Evolutionary conservation across 371 early-diverging fungal genomes (phyloP).

Genomic region (Fennellomyces sp.): DNA sequence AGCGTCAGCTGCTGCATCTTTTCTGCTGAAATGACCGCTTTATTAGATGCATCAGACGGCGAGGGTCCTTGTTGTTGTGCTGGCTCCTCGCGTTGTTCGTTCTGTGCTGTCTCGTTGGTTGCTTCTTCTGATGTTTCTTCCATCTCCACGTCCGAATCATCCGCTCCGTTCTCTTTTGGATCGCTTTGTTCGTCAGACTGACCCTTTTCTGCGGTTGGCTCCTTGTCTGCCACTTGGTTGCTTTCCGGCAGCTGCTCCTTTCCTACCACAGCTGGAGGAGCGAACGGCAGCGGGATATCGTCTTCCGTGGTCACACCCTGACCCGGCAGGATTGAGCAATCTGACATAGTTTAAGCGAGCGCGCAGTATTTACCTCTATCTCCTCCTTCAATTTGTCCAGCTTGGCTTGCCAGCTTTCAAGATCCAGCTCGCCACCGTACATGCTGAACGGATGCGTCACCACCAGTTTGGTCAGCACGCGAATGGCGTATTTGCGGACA

Average conservation of each 20-base stretch:
- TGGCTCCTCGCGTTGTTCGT: not conserved
- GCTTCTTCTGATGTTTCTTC: not conserved
- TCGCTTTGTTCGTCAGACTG: conserved; percentile 15
- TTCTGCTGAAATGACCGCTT: conserved; percentile 40
- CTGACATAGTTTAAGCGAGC: not conserved
- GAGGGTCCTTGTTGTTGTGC: not conserved
- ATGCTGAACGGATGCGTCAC: conserved; percentile 88
- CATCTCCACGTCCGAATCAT: conserved; percentile 8
- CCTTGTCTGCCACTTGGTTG: conserved; percentile 23
- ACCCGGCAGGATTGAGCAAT: too few relatives aligned
- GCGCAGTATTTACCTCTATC: conserved; percentile 53
- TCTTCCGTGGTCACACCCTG: conserved; percentile 9
- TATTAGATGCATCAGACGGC: conserved; percentile 6
- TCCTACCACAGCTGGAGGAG: not conserved
- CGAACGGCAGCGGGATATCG: not conserved
- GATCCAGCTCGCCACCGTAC: conserved; percentile 82
- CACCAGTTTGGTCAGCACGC: conserved; percentile 75
- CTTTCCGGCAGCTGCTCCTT: conserved; percentile 12
- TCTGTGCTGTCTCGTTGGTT: conserved; percentile 8
- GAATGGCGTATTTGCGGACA: conserved; percentile 90
- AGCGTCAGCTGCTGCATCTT: conserved; percentile 66
- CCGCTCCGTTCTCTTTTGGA: conserved; percentile 8
- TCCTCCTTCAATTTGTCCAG: conserved; percentile 64
- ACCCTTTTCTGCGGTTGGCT: conserved; percentile 11
- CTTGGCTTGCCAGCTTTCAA: conserved; percentile 66